phyloP scores from a whole-genome alignment of 345 rosid species.

The Populus davidiana region DNA sequence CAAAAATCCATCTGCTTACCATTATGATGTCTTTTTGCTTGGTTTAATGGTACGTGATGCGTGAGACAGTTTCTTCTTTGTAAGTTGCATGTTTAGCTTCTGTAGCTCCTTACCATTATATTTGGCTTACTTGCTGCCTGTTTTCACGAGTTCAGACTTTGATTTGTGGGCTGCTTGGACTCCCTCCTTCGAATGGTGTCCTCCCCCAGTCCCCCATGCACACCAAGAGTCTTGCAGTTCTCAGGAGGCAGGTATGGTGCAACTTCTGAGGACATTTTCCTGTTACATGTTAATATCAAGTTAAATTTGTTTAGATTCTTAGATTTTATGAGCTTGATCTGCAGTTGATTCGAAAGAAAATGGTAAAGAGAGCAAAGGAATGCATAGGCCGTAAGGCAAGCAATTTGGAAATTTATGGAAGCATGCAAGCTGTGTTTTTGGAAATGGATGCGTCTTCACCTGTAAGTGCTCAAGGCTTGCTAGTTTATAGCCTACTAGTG shows the following conservation, averaged over 20 bases:
- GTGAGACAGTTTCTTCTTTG: neutral
- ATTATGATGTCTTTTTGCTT: conserved; percentile 69
- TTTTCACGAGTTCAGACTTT: conserved; percentile 51
- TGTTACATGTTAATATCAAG: conserved; percentile 5
- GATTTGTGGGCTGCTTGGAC: conserved; percentile 78
- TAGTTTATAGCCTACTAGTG: neutral
- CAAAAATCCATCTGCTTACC: conserved; percentile 76
- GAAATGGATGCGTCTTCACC: conserved; percentile 58
- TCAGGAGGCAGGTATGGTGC: conserved; percentile 55
- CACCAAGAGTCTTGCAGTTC: conserved; percentile 78
- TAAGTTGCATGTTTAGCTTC: neutral
- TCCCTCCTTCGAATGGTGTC: conserved; percentile 91
- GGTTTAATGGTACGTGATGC: conserved; percentile 51
- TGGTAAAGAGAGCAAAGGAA: conserved; percentile 77
- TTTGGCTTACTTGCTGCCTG: conserved; percentile 1
- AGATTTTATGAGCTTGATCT: conserved; percentile 6
- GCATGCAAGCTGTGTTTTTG: conserved; percentile 68
- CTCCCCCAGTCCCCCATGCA: conserved; percentile 94
- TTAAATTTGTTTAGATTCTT: conserved; percentile 6
- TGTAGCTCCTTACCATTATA: neutral
- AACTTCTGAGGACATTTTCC: neutral
- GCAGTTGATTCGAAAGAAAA: conserved; percentile 61
- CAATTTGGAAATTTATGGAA: conserved; percentile 72
- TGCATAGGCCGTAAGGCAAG: conserved; percentile 55
- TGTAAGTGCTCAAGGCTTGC: conserved; percentile 29